phyloP scores from a whole-genome alignment of 768 basidiomycete species.

The Boletus subparvulus region DNA sequence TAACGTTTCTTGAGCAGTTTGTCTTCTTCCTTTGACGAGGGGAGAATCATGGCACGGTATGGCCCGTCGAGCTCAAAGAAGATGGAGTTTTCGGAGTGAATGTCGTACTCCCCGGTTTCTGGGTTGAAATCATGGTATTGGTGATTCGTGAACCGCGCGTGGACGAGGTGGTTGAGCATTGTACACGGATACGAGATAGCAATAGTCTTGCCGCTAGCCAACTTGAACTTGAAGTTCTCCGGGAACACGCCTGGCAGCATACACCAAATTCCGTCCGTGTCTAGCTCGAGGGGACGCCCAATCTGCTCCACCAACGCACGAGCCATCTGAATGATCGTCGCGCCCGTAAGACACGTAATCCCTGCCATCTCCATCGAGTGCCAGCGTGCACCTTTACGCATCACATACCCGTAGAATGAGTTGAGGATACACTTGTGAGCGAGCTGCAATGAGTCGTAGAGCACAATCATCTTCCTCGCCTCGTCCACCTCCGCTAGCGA shows the following conservation, averaged over 20 bases:
- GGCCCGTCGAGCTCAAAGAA: constrained; percentile 99
- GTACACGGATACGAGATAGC: constrained; percentile 96
- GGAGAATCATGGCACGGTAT: constrained; percentile 98
- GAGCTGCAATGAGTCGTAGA: constrained; percentile 97
- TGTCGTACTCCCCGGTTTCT: constrained; percentile 76
- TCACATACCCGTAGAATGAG: constrained; percentile 99
- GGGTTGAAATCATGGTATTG: constrained; percentile 94
- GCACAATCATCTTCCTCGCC: constrained; percentile 97
- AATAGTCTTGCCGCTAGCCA: constrained; percentile 83
- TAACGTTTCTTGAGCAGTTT: constrained; percentile 98
- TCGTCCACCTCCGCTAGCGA: constrained; percentile 88
- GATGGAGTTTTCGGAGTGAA: constrained; percentile 96
- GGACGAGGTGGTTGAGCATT: constrained; percentile 98
- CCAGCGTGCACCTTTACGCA: constrained; percentile 99
- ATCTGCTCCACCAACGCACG: constrained; percentile 96
- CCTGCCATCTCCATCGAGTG: constrained; percentile 99
- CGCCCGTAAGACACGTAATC: constrained; percentile 96
- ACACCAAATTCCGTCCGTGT: constrained; percentile 99
- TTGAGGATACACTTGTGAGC: constrained; percentile 99
- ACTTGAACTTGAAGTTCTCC: constrained; percentile 95
- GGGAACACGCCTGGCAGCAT: constrained; percentile 99
- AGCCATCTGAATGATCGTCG: constrained; percentile 98
- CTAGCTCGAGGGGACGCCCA: constrained; percentile 93
- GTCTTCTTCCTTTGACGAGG: constrained; percentile 98
- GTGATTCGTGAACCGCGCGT: constrained; percentile 94